Evolutionary conservation across 345 rosid genomes (phyloP), one percentile per base, ranked within the genome.

Genomic region (Lagerstroemia speciosa): DNA sequence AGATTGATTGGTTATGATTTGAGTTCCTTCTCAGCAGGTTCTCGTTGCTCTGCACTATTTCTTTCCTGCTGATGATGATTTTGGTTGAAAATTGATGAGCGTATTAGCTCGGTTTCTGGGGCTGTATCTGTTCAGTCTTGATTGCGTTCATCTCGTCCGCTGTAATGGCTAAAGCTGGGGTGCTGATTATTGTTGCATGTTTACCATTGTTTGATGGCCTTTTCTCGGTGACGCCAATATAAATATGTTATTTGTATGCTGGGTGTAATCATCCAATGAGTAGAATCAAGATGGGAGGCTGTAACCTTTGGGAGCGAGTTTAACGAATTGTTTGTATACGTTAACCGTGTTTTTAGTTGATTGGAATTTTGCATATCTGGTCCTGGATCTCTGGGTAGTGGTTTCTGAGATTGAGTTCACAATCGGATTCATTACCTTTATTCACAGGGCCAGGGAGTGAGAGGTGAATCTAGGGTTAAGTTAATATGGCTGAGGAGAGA

Each of bases 401-500:
- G 63, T 14, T 58, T 58, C 29, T 27, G 33, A 20, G 16, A 15
- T 7, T 58, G 34, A 27, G n/a, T 26, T 29, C 12, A 27, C 14
- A 58, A 14, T 27, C 33, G 34, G 34, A 12, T 5, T 58, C 20
- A 58, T 3, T 58, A n/a, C 3, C 3, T 6, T 58, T 58, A 0
- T n/a, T 12, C 33, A 1, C 24, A 48, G 55, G 24, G 55, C 16
- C 34, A 58, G 34, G 63, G 32, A 10, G 11, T 10, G 55, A 16
- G 52, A 26, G 57, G 40, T 31, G 36, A 26, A 52, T 20, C 22
- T 29, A 32, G 57, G n/a, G 10, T 31, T 22, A 8, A 45, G 50
- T 67, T 52, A 69, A 27, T 16, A 76, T 76, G 78, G 33, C 70
- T 41, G 78, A 53, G 43, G 80, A 78, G 64, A 81, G 80, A 67